A percentile compares a stretch with the other conserved stretches of the same genome.
Evolutionary conservation across 2,329 filamentous ascomycete genomes (phyloP).

Genomic region (Colletotrichum zoysiae): DNA sequence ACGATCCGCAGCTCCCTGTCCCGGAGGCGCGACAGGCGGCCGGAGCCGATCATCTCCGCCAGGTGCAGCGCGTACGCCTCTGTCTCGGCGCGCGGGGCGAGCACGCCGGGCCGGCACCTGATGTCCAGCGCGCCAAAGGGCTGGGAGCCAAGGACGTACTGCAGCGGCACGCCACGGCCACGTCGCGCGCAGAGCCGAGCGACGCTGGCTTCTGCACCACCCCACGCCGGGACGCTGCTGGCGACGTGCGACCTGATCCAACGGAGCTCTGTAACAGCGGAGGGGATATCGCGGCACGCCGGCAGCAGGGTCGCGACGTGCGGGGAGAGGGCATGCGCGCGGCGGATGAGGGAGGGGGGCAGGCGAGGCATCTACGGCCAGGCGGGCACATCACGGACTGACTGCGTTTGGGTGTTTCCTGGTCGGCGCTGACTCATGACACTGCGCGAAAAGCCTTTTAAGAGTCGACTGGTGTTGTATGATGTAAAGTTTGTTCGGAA

Average conservation of each 20-base stretch:
- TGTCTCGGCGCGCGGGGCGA: conserved; percentile 87
- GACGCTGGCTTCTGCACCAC: conserved; percentile 5
- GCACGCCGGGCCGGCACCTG: conserved; percentile 78
- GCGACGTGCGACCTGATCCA: conserved; percentile 77
- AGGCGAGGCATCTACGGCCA: conserved; percentile 71
- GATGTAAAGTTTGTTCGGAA: conserved; percentile 10
- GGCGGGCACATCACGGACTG: background rate
- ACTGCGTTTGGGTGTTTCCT: background rate
- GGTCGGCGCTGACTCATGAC: conserved; percentile 4
- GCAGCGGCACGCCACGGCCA: conserved; percentile 78
- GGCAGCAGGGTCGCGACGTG: conserved; percentile 72
- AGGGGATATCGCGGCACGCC: conserved; percentile 71
- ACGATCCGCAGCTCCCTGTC: conserved; percentile 69
- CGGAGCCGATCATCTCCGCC: conserved; percentile 55
- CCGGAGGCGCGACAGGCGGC: conserved; percentile 31
- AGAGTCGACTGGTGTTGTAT: background rate
- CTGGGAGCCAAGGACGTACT: conserved; percentile 90
- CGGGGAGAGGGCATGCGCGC: conserved; percentile 65
- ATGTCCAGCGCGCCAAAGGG: conserved; percentile 90
- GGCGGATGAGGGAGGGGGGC: conserved; percentile 66
- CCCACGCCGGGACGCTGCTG: conserved; percentile 40
- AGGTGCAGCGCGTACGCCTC: conserved; percentile 75
- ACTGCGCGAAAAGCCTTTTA: background rate
- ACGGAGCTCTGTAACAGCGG: conserved; percentile 76
- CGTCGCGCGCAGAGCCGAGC: conserved; percentile 61